Percentiles rank a stretch among this genome's conserved stretches.
These are phyloP conservation scores for Grosmannia serpens DNA, from an alignment of 2,329 filamentous ascomycete species.

Conservation along the genomic window DNA sequence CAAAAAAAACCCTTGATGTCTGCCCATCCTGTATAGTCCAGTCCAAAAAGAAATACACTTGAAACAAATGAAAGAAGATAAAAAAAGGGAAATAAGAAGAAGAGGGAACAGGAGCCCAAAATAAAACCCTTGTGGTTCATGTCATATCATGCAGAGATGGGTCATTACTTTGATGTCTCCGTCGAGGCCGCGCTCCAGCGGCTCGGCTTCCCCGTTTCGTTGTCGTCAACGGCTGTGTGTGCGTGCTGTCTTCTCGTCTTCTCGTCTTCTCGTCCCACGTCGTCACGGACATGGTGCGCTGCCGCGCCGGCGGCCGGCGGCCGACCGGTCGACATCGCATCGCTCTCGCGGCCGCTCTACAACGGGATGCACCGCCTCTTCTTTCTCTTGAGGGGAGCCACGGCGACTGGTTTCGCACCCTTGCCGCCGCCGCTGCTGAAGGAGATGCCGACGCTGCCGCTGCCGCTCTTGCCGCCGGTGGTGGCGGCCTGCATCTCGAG, in stretches of 20 bases:
- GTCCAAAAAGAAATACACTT: constrained; percentile 3
- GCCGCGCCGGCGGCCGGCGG: no score
- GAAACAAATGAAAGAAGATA: neutral
- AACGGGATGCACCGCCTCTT: constrained; percentile 74
- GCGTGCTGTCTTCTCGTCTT: neutral
- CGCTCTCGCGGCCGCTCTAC: constrained; percentile 29
- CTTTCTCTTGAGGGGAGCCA: constrained; percentile 56
- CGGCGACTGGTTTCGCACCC: constrained; percentile 19
- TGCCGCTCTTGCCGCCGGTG: constrained; percentile 18
- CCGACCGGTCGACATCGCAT: neutral
- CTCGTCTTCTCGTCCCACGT: neutral
- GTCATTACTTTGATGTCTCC: neutral
- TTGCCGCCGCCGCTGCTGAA: constrained; percentile 12
- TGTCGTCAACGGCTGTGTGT: neutral
- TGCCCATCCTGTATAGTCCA: neutral
- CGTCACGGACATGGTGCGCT: neutral
- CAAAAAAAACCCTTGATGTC: neutral
- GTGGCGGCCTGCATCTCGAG: constrained; percentile 35
- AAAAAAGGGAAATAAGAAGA: neutral
- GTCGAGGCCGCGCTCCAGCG: neutral
- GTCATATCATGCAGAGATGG: constrained; percentile 4
- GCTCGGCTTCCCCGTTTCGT: neutral
- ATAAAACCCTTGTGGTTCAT: constrained; percentile 1
- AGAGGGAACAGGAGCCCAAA: neutral
- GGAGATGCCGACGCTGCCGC: constrained; percentile 22